phyloP scores from a whole-genome alignment of 1,139 yeast genomes.

The Yamadazyma spencermartinsiae region DNA sequence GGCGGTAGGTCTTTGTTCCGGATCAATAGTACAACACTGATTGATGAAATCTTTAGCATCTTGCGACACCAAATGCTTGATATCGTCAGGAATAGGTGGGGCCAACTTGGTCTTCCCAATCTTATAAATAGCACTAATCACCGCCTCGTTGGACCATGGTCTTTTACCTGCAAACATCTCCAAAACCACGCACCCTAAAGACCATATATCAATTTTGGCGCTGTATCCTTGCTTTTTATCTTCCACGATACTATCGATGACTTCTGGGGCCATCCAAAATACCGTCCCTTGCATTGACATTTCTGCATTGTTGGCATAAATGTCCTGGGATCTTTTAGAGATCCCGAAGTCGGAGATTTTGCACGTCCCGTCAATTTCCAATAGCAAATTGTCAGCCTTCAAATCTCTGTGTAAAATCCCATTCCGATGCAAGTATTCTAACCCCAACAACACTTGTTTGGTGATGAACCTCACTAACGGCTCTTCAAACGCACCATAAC shows the following conservation, averaged over 20 bases:
- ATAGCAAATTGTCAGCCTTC: conserved; percentile 88
- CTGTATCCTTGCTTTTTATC: conserved; percentile 90
- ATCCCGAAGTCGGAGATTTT: conserved; percentile 98
- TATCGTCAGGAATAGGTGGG: conserved; percentile 94
- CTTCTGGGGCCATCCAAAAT: conserved; percentile 99
- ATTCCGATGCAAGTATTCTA: conserved; percentile 79
- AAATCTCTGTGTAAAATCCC: conserved; percentile 94
- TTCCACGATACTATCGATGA: conserved; percentile 74
- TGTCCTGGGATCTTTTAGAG: conserved; percentile 82
- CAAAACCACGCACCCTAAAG: conserved; percentile 91
- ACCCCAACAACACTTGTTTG: conserved; percentile 77
- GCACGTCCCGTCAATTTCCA: conserved; percentile 92
- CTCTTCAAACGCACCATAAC: conserved; percentile 86
- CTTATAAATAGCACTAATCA: conserved; percentile 74
- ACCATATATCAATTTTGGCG: conserved; percentile 93
- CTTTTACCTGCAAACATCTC: conserved; percentile 92
- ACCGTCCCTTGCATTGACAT: conserved; percentile 99
- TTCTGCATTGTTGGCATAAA: conserved; percentile 87
- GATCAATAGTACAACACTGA: conserved; percentile 77
- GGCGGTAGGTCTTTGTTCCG: conserved; percentile 88
- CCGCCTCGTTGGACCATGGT: conserved; percentile 82
- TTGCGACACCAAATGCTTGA: conserved; percentile 49
- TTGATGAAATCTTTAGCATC: conserved; percentile 73
- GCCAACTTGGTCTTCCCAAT: conserved; percentile 76
- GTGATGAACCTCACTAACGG: conserved; percentile 70